Evolutionary conservation across 495 filamentous ascomycete species (phyloP), one percentile per base, ranked within the genome.

Genomic region (Podospora bellae-mahoneyi): DNA sequence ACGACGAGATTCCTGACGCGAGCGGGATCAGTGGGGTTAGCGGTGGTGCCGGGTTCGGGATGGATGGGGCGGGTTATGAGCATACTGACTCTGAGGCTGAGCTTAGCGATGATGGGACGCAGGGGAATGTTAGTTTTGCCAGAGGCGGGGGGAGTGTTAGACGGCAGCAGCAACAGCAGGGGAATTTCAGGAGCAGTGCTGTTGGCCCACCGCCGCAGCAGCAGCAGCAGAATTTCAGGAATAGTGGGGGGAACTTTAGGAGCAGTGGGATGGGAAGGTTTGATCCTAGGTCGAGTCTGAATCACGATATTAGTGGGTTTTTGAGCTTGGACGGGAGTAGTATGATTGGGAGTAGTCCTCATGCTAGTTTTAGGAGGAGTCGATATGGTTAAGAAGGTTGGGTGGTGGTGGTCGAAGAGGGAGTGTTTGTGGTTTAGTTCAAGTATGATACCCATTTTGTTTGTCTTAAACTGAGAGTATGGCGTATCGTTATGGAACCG

Each of bases 61-160:
- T 48, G 39, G 77, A 70, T 53, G 58, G 77, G 59, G 86, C 84
- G 5, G 84, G 85, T 68, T 91, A 91, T 72, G 87, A 91, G 78
- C 92, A 96, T 72, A 96, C 92, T 23, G 92, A 96, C 78, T 92
- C 91, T 6, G 92, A 94, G 70, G 85, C 84, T n/a, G 87, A 89
- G 66, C 77, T 91, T 23, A 80, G 72, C 56, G 83, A 74, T 70
- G 75, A 80, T 16, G 73, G 76, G 69, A 57, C 27, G 57, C 70
- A 70, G 65, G 71, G 73, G 66, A 66, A 74, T 26, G 39, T 73
- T 20, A 76, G 75, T 59, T 73, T 70, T 56, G 70, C 68, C 1
- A 64, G 32, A 6, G 44, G 62, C 59, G 68, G 69, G 28, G 66
- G 72, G 18, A 64, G 67, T 6, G 60, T 63, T 13, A 68, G 26